Evolutionary conservation across 1,284 basidiomycete genomes (phyloP).

Genomic region (Pseudozyma sp.): DNA sequence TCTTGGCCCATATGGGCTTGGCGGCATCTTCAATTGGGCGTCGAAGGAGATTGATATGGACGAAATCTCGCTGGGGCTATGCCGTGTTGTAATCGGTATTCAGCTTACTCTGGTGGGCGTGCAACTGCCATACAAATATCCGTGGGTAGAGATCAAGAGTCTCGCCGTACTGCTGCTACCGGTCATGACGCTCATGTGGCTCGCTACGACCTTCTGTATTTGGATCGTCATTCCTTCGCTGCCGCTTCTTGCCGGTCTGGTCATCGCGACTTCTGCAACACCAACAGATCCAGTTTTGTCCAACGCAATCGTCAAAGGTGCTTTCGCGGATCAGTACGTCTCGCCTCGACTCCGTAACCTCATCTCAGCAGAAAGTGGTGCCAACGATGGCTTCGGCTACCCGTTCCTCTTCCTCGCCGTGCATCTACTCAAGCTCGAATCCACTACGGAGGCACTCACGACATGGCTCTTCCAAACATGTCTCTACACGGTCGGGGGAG

Average conservation of each 20-base stretch:
- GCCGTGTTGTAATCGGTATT: slow-evolving; percentile 57
- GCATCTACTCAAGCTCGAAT: slow-evolving; percentile 43
- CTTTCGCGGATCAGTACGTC: slow-evolving; percentile 63
- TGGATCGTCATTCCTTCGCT: slow-evolving; percentile 48
- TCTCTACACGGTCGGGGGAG: slow-evolving; percentile 50
- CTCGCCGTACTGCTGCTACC: slow-evolving; percentile 50
- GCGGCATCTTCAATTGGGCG: slow-evolving; percentile 46
- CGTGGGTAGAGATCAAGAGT: slow-evolving; percentile 45
- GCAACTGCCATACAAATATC: slow-evolving; percentile 61
- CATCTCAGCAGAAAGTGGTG: slow-evolving; percentile 62
- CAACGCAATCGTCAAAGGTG: slow-evolving; percentile 62
- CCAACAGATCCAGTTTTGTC: slow-evolving; percentile 62
- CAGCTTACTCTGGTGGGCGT: slow-evolving; percentile 59
- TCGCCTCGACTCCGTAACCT: slow-evolving; percentile 58
- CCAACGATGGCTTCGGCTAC: slow-evolving; percentile 60
- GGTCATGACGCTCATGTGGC: slow-evolving; percentile 62
- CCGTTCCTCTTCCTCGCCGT: slow-evolving; percentile 61
- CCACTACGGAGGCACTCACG: slow-evolving; percentile 42
- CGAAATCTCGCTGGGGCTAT: slow-evolving; percentile 48
- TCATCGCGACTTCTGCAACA: slow-evolving; percentile 51
- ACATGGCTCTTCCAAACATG: slow-evolving; percentile 51
- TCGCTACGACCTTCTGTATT: slow-evolving; percentile 51
- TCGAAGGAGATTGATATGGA: slow-evolving; percentile 40
- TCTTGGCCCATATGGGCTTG: slow-evolving; percentile 55
- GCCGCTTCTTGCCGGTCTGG: slow-evolving; percentile 52